phyloP scores from a whole-genome alignment of 257 asterid species.

The Fraxinus anomala region DNA sequence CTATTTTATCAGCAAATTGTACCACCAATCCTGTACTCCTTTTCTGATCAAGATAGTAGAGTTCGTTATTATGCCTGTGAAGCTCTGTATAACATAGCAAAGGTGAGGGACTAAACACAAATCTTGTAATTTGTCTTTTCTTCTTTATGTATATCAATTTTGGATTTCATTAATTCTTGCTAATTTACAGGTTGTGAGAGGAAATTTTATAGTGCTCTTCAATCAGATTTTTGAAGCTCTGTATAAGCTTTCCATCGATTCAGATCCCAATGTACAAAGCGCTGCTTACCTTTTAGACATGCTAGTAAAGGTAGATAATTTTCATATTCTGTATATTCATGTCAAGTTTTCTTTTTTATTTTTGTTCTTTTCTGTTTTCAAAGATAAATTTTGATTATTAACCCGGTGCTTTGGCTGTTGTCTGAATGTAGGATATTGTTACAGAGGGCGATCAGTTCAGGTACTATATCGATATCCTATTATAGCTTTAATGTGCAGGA shows the following conservation, averaged over 20 bases:
- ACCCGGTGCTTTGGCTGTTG: conserved; percentile 12
- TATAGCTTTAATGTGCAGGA: conserved; percentile 46
- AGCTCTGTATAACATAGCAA: conserved; percentile 98
- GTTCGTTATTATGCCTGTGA: conserved; percentile 99
- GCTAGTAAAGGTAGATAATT: conserved; percentile 74
- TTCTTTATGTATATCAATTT: conserved; percentile 11
- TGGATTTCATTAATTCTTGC: conserved; percentile 27
- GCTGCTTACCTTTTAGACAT: conserved; percentile 98
- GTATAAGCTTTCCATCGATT: conserved; percentile 95
- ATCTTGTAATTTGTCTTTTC: conserved; percentile 13
- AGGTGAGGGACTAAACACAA: conserved; percentile 50
- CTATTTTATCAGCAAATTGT: conserved; percentile 75
- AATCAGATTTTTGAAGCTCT: conserved; percentile 91
- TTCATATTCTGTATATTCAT: not conserved
- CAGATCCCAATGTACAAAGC: conserved; percentile 97
- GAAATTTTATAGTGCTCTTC: conserved; percentile 93
- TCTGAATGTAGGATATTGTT: conserved; percentile 81
- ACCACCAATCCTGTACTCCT: conserved; percentile 86
- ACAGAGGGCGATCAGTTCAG: conserved; percentile 99
- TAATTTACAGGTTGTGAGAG: conserved; percentile 88
- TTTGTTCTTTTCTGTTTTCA: conserved; percentile 11
- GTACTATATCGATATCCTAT: conserved; percentile 33
- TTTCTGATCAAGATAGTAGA: conserved; percentile 95
- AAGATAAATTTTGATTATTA: conserved; percentile 10
- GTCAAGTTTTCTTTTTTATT: not conserved